Base-by-base conservation (phyloP, 768 basidiomycete genomes). In the Leccinum uliginosum region DNA sequence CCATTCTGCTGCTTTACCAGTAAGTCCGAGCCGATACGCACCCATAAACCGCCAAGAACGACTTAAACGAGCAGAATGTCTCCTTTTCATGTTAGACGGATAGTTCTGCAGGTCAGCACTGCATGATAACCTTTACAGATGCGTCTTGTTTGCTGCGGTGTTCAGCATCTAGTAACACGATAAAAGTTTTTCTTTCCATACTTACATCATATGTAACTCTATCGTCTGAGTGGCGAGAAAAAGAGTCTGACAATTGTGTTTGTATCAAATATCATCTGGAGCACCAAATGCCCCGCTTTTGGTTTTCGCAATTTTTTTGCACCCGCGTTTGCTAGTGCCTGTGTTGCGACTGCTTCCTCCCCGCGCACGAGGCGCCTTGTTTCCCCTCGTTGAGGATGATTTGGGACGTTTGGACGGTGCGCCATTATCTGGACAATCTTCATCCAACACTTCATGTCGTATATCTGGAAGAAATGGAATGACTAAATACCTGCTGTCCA, bases 401-500 rank as follows among this genome's bases (percentile, higher is more conserved):
- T 40, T 72, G 21, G 71, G 27, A 7, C 70, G 71, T 57, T 71
- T 73, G 17, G 67, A 62, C 1, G 64, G 60, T 29, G 55, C 62
- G 30, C 62, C 64, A 26, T 63, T 62, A 11, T 53, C 53, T 27
- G 68, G 70, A 49, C 70, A 71, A 10, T 62, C 70, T 71, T 50
- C 26, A 27, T 27, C 27, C 51, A 12, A 17, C 27, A n/a, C 19
- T 62, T 21, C 53, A 24, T 27, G 40, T 55, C 29, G 38, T 46
- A 12, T 12, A 29, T 40, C 11, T 32, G 29, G 23, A 40, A 21
- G 15, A 6, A 23, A 35, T 10, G 10, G 4, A 38, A 19, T 19
- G 6, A 40, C 30, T 9, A 40, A 50, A 21, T 66, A 84, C 86
- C 79, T 59, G 77, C 79, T 50, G 81, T 80, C 77, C 80, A 87